Evolutionary conservation across 2,329 filamentous ascomycete genomes (phyloP).

Genomic region (Proliferodiscus dingleyae): DNA sequence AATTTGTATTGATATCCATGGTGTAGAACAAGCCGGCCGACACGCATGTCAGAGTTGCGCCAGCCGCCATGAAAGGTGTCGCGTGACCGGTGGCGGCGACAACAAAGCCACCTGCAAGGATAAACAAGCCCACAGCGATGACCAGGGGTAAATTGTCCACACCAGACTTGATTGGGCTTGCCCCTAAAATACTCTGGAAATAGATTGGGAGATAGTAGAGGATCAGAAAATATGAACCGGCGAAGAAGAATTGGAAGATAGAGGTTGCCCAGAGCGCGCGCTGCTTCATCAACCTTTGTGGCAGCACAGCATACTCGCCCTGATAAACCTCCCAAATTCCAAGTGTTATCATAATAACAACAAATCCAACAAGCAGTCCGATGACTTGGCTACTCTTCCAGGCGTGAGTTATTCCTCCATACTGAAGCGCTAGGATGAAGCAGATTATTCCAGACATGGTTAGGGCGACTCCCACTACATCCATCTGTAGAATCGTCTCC

Average conservation of each 20-base stretch:
- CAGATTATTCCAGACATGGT: slow-evolving; percentile 38
- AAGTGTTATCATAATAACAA: slow-evolving; percentile 28
- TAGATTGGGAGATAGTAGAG: slow-evolving; percentile 44
- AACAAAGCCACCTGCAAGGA: slow-evolving; percentile 21
- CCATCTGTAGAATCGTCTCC: slow-evolving; percentile 29
- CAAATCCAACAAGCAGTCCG: slow-evolving; percentile 36
- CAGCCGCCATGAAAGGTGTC: too few species aligned
- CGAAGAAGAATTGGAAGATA: slow-evolving; percentile 32
- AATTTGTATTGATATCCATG: slow-evolving; percentile 15
- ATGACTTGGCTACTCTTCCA: slow-evolving; percentile 38
- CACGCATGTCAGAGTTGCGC: too few species aligned
- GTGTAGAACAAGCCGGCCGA: slow-evolving; percentile 29
- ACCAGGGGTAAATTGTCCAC: slow-evolving; percentile 36
- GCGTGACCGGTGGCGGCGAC: slow-evolving; percentile 16
- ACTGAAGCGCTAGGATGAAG: slow-evolving; percentile 41
- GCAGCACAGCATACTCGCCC: slow-evolving; percentile 25
- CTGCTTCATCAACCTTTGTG: slow-evolving; percentile 31
- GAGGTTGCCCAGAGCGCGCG: slow-evolving; percentile 12
- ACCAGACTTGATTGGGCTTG: slow-evolving; percentile 31
- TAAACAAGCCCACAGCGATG: slow-evolving; percentile 33
- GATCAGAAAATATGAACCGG: slow-evolving; percentile 36
- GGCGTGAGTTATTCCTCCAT: slow-evolving; percentile 37
- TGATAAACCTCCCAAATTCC: slow-evolving; percentile 30
- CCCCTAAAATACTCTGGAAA: slow-evolving; percentile 41
- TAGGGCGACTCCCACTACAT: slow-evolving; percentile 38